phyloP scores from a whole-genome alignment of 2,329 filamentous ascomycete genomes.

The Huntiella abstrusa region DNA sequence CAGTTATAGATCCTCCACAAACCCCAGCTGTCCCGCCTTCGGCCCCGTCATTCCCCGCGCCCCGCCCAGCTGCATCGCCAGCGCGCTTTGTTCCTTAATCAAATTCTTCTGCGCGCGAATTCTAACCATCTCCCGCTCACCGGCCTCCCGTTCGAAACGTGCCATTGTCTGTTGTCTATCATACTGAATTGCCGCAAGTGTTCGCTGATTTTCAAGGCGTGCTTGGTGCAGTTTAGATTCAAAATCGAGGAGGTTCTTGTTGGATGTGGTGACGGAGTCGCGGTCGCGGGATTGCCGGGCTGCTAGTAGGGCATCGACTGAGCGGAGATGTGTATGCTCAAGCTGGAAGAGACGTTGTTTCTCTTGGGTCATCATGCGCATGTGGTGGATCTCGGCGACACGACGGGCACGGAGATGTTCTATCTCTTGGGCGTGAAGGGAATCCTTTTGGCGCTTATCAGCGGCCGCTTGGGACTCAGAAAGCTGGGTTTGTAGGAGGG shows the following conservation, averaged over 20 bases:
- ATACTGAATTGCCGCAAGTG: constrained; percentile 28
- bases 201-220: constrained; percentile 28
- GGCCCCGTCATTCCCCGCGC: constrained; percentile 13
- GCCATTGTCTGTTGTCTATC: constrained; percentile 32
- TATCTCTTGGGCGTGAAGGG: constrained; percentile 28
- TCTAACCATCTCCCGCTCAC: constrained; percentile 25
- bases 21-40: constrained; percentile 31
- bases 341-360: constrained; percentile 13
- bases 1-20: constrained; percentile 19
- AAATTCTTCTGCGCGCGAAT: constrained; percentile 33
- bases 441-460: constrained; percentile 30
- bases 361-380: constrained; percentile 18
- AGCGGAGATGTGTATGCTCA: constrained; percentile 11
- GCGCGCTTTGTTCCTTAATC: constrained; percentile 27
- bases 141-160: constrained; percentile 26
- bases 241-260: constrained; percentile 28
- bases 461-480: constrained; percentile 29
- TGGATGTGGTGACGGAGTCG: constrained; percentile 25
- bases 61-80: constrained; percentile 27
- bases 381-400: constrained; percentile 26
- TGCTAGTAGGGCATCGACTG: constrained; percentile 13
- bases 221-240: constrained; percentile 27
- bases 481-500: constrained; percentile 31
- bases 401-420: constrained; percentile 25
- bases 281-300: constrained; percentile 22